Evolutionary conservation across 768 basidiomycete species (phyloP).

Genomic region (Amanita pallidorosea): DNA sequence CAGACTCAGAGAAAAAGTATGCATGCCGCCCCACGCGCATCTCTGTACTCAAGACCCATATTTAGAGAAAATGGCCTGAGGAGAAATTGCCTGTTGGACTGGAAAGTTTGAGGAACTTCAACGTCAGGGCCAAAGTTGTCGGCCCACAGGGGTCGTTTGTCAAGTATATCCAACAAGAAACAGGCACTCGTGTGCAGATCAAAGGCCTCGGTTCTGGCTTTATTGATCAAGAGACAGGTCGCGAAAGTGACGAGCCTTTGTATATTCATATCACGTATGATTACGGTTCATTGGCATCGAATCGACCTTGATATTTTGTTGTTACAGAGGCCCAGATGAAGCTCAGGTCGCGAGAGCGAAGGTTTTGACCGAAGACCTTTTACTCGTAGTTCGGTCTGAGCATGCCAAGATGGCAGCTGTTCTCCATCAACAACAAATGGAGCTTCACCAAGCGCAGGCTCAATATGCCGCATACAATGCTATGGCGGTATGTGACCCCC

Average conservation of each 20-base stretch:
- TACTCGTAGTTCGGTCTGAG: constrained; percentile 81
- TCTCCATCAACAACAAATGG: constrained; percentile 73
- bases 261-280: constrained; percentile 86
- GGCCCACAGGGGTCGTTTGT: constrained; percentile 96
- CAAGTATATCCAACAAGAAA: constrained; percentile 97
- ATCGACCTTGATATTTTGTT: constrained; percentile 1
- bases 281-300: neutral
- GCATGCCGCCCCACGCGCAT: constrained; percentile 1
- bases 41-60: neutral
- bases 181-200: constrained; percentile 92
- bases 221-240: constrained; percentile 68
- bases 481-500: constrained; percentile 37
- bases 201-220: constrained; percentile 94
- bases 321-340: constrained; percentile 65
- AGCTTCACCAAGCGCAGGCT: constrained; percentile 73
- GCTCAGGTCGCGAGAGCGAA: constrained; percentile 81
- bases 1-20: constrained; percentile 54
- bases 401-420: constrained; percentile 68
- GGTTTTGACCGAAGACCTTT: constrained; percentile 78
- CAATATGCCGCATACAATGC: constrained; percentile 69
- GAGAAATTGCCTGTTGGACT: constrained; percentile 86
- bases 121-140: constrained; percentile 95
- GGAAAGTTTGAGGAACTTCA: constrained; percentile 92
- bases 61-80: constrained; percentile 93
- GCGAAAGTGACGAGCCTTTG: constrained; percentile 83